These are phyloP conservation scores for Azolla pinnata DNA, from an alignment of 75 land plant species.

Conservation along the genomic window DNA sequence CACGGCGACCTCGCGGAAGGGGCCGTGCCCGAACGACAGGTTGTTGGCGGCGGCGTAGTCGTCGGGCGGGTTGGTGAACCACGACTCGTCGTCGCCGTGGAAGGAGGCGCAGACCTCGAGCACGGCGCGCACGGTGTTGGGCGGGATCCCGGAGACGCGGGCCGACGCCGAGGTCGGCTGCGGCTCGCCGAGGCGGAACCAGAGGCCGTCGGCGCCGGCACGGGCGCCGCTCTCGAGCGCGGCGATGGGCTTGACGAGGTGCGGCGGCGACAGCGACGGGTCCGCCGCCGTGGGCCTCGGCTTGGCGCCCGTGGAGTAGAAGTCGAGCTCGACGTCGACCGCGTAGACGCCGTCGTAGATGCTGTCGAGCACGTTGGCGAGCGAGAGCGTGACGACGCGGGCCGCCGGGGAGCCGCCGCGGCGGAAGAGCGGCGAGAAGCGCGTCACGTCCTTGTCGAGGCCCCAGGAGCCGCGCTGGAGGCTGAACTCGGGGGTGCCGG, in stretches of 20 bases:
- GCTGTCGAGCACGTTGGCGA: slow-evolving; percentile 74
- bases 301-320: slow-evolving; percentile 31
- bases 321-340: slow-evolving; percentile 51
- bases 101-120: slow-evolving; percentile 73
- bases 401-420: too few relatives aligned
- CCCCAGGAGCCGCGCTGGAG: slow-evolving; percentile 62
- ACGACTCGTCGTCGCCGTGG: slow-evolving; percentile 76
- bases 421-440: slow-evolving; percentile 46
- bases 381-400: slow-evolving; percentile 44
- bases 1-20: slow-evolving; percentile 76
- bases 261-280: slow-evolving; percentile 23
- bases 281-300: not conserved
- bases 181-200: slow-evolving; percentile 40
- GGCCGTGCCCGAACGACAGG: slow-evolving; percentile 73
- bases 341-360: slow-evolving; percentile 83
- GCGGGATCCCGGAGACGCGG: slow-evolving; percentile 28
- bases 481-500: slow-evolving; percentile 86
- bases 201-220: slow-evolving; percentile 69
- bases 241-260: slow-evolving; percentile 65
- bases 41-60: slow-evolving; percentile 60
- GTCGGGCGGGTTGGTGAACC: slow-evolving; percentile 78
- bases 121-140: slow-evolving; percentile 63
- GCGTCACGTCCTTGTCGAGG: slow-evolving; percentile 73
- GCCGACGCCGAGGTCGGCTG: slow-evolving; percentile 32
- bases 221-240: too few relatives aligned